These are phyloP conservation scores for Vigna mungo DNA, from an alignment of 306 rosid genomes.

Conservation along the genomic window DNA sequence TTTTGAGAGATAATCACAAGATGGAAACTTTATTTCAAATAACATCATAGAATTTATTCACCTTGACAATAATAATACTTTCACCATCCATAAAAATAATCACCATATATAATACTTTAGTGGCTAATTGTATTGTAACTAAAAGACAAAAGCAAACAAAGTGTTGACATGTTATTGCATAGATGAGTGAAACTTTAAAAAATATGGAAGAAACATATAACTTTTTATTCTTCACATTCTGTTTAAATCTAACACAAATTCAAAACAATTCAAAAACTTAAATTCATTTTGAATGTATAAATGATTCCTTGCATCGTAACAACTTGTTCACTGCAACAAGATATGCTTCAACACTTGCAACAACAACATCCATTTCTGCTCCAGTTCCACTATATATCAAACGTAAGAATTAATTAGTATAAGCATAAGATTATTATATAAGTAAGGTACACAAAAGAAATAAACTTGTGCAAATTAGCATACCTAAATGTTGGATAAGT, in stretches of 20 bases:
- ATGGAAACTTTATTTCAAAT: too few species aligned
- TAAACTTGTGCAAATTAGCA: neutral
- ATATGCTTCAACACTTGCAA: slow-evolving; percentile 81
- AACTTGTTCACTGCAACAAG: slow-evolving; percentile 76
- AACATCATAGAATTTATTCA: too few species aligned
- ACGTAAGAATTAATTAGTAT: neutral
- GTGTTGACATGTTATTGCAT: too few species aligned
- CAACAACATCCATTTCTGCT: slow-evolving; percentile 72
- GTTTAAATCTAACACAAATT: neutral
- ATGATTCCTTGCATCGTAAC: slow-evolving; percentile 56
- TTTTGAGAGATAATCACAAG: too few species aligned
- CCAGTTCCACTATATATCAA: slow-evolving; percentile 70
- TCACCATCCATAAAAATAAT: too few species aligned
- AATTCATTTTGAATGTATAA: slow-evolving; percentile 27
- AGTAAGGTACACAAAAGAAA: slow-evolving; percentile 11
- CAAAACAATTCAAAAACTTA: slow-evolving; percentile 24
- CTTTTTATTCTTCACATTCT: too few species aligned
- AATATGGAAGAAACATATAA: neutral
- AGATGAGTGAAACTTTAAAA: too few species aligned
- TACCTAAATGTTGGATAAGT: slow-evolving; percentile 72
- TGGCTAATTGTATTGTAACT: too few species aligned
- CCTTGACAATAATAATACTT: too few species aligned
- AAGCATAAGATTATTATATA: too few species aligned
- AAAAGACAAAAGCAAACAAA: too few species aligned
- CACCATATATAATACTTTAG: too few species aligned